Base-by-base conservation (phyloP, 2,329 filamentous ascomycete species). In the Incumbomyces delicatus region DNA sequence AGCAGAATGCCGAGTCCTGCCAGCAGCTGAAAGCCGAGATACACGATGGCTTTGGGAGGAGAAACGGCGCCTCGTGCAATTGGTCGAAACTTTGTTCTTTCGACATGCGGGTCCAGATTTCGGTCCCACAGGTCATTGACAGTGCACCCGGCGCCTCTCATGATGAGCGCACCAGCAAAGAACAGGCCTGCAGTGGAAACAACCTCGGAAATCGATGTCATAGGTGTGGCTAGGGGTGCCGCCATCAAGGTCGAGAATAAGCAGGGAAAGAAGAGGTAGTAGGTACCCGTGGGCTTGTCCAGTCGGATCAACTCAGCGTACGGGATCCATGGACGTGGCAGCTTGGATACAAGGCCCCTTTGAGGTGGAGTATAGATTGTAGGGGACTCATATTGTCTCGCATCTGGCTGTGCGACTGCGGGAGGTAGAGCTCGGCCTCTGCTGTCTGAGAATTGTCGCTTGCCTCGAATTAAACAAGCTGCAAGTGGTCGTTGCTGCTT, bases 61-160 rank as follows among this genome's bases (percentile, higher is more conserved):
- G 70, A 67, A 14, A 76, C 62, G 22, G 73, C 74, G n/a, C 69
- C 67, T 45, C 74, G 61, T 11, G 73, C 71, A 52, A 75, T 70
- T 1, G 74, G 74, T 14, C 75, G 66, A 50, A 72, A 66, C 30
- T 68, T 68, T 34, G 71, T 75, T 33, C 75, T 68, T 52, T 65
- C 66, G 8, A 75, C 73, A 50, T 70, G 63, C 2, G 72, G 69
- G 53, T 79, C 76, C 43, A 76, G 62, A 37, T 74, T 71, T 40
- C 70, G 67, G 53, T 79, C 76, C 59, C 73, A 68, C 30, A 70
- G 66, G 54, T 78, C 75, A 56, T 79, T 78, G 62, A 76, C 77
- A 0, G 73, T 67, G 56, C 75, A 78, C 3, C 70, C 65, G 16
- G 68, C 68, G 20, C 72, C 68, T 43, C 74, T 67, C 62, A 76